phyloP scores from a whole-genome alignment of 345 rosid genomes.

The Melaleuca quinquenervia region DNA sequence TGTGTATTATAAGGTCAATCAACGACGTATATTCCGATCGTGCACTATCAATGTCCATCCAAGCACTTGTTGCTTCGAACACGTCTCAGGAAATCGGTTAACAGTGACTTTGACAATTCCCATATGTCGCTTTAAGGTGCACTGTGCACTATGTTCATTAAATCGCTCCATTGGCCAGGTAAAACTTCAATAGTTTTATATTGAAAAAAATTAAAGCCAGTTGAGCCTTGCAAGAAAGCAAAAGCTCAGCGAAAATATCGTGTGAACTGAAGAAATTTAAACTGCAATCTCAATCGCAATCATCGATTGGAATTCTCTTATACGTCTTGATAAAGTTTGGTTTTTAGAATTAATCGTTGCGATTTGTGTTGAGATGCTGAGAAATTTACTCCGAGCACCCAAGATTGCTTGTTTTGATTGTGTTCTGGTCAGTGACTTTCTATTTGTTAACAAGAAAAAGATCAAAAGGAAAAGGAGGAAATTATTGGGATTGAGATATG shows the following conservation, averaged over 20 bases:
- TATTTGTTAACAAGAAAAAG: background rate
- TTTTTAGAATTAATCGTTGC: no score
- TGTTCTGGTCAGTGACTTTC: background rate
- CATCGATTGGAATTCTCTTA: background rate
- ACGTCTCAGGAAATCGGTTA: background rate
- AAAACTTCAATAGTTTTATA: background rate
- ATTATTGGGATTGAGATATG: constrained; percentile 21
- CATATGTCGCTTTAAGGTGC: background rate
- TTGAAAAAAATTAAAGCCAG: background rate
- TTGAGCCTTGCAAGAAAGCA: background rate
- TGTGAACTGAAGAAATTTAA: background rate
- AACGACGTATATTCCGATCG: background rate
- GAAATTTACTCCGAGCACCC: background rate
- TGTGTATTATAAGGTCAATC: background rate
- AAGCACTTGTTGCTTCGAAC: background rate
- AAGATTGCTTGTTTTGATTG: background rate
- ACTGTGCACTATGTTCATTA: background rate
- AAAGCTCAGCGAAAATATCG: background rate
- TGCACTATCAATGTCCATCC: background rate
- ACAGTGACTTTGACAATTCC: background rate
- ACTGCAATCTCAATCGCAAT: background rate
- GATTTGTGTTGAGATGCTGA: background rate
- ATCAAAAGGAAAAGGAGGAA: background rate
- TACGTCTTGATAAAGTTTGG: background rate
- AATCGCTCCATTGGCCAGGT: background rate